Conservation (phyloP, 495 filamentous ascomycete species). For the Penicillium silybi region DNA sequence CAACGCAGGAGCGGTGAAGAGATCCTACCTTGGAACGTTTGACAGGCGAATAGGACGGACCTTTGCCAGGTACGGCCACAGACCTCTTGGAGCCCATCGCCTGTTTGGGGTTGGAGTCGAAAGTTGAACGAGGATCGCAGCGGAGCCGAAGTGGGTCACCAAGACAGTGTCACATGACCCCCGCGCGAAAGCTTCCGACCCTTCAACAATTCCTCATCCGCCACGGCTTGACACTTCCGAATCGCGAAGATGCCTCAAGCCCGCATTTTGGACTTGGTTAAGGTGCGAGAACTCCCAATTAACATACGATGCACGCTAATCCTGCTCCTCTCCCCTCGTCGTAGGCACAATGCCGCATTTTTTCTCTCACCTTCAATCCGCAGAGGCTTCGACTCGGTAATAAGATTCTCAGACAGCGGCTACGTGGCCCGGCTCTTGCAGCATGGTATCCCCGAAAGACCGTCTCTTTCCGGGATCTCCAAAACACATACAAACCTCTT, state of each 20-base stretch:
- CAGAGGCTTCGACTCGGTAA: slow-evolving; percentile 74
- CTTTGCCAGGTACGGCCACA: background rate
- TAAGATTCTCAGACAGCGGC: slow-evolving; percentile 79
- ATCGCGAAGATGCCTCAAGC: slow-evolving; percentile 60
- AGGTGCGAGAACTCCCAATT: slow-evolving; percentile 47
- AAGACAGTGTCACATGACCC: slow-evolving; percentile 4
- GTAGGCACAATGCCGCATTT: slow-evolving; percentile 86
- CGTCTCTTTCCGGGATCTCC: slow-evolving; percentile 65
- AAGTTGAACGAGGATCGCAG: background rate
- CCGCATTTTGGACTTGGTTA: slow-evolving; percentile 72
- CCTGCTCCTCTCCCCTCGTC: background rate
- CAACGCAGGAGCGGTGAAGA: background rate
- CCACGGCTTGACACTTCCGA: background rate
- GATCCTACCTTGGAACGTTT: slow-evolving; percentile 11
- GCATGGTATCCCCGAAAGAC: slow-evolving; percentile 81
- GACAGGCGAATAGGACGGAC: background rate
- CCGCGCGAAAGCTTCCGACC: background rate
- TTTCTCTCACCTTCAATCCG: slow-evolving; percentile 88
- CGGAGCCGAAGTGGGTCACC: slow-evolving; percentile 1
- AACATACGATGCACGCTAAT: background rate
- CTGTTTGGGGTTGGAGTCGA: background rate
- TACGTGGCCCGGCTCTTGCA: slow-evolving; percentile 71
- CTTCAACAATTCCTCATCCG: background rate
- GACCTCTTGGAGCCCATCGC: slow-evolving; percentile 11
- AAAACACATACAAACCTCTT: slow-evolving; percentile 45